Conservation (phyloP, 108 stramenopile genomes). For the Mediolabrus comicus region DNA sequence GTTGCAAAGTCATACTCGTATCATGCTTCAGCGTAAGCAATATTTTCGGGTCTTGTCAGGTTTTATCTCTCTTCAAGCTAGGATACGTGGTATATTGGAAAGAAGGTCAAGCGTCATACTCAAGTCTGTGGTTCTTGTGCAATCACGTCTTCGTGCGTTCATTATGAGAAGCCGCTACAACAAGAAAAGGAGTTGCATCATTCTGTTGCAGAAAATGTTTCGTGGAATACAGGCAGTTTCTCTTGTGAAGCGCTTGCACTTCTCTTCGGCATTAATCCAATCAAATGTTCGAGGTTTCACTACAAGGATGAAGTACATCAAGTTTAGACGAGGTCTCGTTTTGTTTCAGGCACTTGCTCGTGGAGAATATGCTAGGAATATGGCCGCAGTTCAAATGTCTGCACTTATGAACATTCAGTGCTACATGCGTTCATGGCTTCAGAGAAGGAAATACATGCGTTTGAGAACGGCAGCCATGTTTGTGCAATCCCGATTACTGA, state of each 20-base stretch:
- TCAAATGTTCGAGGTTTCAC: constrained; percentile 50
- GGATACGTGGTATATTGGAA: neutral
- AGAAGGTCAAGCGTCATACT: neutral
- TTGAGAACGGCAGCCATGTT: neutral
- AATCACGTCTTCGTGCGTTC: neutral
- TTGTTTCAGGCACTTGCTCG: constrained; percentile 9
- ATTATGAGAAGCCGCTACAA: neutral
- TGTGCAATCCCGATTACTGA: neutral
- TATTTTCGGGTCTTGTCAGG: constrained; percentile 1
- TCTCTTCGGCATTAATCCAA: constrained; percentile 25
- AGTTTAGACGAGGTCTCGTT: neutral
- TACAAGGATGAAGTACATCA: constrained; percentile 29
- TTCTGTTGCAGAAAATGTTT: neutral
- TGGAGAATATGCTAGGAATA: constrained; percentile 5
- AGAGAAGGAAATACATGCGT: neutral
- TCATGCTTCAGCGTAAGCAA: neutral
- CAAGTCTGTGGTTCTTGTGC: neutral
- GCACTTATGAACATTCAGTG: constrained; percentile 6
- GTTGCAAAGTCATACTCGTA: constrained; percentile 2
- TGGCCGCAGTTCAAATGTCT: neutral
- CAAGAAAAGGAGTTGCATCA: neutral
- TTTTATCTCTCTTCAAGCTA: constrained; percentile 9
- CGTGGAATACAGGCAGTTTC: neutral
- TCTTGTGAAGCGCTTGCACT: neutral
- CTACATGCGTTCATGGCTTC: neutral